Percentiles rank a stretch among this genome's conserved stretches.
Evolutionary conservation across 768 basidiomycete genomes (phyloP).

Genomic region (Termitomyces eurrhizus): DNA sequence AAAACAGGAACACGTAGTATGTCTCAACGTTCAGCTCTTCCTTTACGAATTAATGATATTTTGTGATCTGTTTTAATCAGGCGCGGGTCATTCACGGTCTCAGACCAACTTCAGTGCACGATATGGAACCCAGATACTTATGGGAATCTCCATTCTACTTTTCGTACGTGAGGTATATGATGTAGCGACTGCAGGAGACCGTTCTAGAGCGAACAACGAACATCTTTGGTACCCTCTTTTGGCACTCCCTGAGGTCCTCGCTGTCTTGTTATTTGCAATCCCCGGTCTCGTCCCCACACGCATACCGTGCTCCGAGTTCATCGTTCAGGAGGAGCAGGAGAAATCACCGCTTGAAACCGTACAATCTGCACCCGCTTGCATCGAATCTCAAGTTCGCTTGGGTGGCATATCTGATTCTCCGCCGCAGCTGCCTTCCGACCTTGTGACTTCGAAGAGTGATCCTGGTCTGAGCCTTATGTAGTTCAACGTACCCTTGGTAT

Average conservation of each 20-base stretch:
- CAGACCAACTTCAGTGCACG: background rate
- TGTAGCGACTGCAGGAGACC: slow-evolving; percentile 1
- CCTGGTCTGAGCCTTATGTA: background rate
- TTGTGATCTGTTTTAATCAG: background rate
- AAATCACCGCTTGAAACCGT: background rate
- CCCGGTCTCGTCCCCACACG: slow-evolving; percentile 1
- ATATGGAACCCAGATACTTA: background rate
- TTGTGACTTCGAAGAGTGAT: slow-evolving; percentile 1
- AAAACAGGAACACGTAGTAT: background rate
- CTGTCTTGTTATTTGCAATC: slow-evolving; percentile 3
- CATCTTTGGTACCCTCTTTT: slow-evolving; percentile 9
- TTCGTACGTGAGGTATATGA: slow-evolving; percentile 2
- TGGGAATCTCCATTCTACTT: slow-evolving; percentile 2
- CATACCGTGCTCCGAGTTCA: background rate
- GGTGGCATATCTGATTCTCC: background rate
- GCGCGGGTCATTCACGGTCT: background rate
- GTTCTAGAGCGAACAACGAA: slow-evolving; percentile 4
- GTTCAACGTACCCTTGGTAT: background rate
- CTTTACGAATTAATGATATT: background rate
- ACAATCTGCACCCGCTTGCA: background rate
- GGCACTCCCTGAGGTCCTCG: slow-evolving; percentile 4
- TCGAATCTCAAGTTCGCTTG: background rate
- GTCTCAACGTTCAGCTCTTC: background rate
- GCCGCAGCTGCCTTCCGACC: slow-evolving; percentile 2
- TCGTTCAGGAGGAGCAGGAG: background rate